Conservation (phyloP, 2,329 filamentous ascomycete genomes). For the Fusarium begoniae region DNA sequence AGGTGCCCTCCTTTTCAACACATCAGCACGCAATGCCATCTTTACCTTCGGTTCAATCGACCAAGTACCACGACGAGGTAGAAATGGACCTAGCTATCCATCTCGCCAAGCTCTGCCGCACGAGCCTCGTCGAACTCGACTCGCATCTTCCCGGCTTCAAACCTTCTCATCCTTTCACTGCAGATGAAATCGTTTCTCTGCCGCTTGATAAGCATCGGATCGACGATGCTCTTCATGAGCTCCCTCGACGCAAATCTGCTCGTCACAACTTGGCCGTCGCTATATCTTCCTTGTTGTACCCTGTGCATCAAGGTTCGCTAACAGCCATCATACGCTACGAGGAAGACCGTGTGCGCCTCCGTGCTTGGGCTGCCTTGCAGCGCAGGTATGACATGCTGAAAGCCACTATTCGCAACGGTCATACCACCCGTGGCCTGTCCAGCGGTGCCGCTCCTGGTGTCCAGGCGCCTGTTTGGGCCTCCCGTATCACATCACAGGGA, state of each 20-base stretch:
- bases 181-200: constrained; percentile 49
- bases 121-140: constrained; percentile 43
- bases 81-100: constrained; percentile 41
- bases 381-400: constrained; percentile 48
- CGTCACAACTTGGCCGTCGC: constrained; percentile 44
- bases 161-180: constrained; percentile 44
- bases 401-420: constrained; percentile 47
- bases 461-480: constrained; percentile 46
- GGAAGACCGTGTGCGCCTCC: constrained; percentile 48
- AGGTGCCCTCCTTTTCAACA: constrained; percentile 30
- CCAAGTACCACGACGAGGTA: constrained; percentile 14
- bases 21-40: neutral
- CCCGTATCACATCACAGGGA: constrained; percentile 48
- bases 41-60: neutral
- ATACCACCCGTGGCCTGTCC: constrained; percentile 39
- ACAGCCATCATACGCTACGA: constrained; percentile 52
- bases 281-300: constrained; percentile 48
- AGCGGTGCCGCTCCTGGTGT: constrained; percentile 47
- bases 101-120: constrained; percentile 44
- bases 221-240: constrained; percentile 44
- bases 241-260: constrained; percentile 49
- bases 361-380: constrained; percentile 50
- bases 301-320: constrained; percentile 47
- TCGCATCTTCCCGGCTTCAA: constrained; percentile 41
- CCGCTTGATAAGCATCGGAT: constrained; percentile 45